These are phyloP conservation scores for Breviolum minutum DNA, from an alignment of 73 alveolate genomes.

Conservation along the genomic window DNA sequence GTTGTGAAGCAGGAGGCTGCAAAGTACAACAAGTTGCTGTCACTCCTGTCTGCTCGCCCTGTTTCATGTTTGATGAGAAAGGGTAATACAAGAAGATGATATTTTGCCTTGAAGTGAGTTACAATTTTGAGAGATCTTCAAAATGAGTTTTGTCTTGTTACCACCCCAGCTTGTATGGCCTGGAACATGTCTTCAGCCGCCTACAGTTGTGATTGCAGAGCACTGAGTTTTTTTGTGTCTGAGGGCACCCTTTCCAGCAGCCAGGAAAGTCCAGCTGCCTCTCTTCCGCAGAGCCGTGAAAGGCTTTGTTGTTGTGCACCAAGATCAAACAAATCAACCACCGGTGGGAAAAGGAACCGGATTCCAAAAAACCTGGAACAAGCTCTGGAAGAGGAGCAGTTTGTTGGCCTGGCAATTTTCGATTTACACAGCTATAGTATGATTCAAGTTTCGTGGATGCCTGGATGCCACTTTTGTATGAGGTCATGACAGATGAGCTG, in stretches of 20 bases:
- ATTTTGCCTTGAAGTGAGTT: too few relatives aligned
- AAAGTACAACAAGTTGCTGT: conserved; percentile 99
- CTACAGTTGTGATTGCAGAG: too few relatives aligned
- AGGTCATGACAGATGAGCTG: conserved; percentile 98
- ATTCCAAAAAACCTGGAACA: neutral
- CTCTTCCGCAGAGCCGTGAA: conserved; percentile 93
- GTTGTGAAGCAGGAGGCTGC: conserved; percentile 96
- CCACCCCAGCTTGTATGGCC: too few relatives aligned
- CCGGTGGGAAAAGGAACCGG: neutral
- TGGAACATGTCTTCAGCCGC: too few relatives aligned
- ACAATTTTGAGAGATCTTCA: neutral
- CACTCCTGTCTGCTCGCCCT: conserved; percentile 61
- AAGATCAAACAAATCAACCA: neutral
- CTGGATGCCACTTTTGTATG: too few relatives aligned
- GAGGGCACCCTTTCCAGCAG: neutral
- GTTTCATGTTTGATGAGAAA: neutral
- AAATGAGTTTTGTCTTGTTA: too few relatives aligned
- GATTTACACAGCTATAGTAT: neutral
- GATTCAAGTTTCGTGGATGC: neutral
- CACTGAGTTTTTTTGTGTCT: neutral
- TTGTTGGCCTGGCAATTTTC: neutral
- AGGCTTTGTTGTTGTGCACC: conserved; percentile 66
- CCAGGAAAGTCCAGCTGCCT: conserved; percentile 69
- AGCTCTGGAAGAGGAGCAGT: neutral
- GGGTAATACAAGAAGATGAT: neutral